These are phyloP conservation scores for Vaccinium myrtillus DNA, from an alignment of 148 eudicot genomes.

Conservation along the genomic window DNA sequence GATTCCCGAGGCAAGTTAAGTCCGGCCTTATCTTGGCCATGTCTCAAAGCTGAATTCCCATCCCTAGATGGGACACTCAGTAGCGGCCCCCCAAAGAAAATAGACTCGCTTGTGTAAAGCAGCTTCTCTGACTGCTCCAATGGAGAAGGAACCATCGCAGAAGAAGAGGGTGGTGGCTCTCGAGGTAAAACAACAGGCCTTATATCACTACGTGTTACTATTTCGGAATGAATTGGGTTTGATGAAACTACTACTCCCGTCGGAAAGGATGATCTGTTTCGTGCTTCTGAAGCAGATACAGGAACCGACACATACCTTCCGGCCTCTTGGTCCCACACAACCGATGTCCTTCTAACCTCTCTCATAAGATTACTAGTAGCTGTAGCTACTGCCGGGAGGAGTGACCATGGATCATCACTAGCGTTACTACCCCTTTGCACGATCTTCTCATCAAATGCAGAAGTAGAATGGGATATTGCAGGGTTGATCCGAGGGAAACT, in stretches of 20 bases:
- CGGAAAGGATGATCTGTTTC: constrained; percentile 38
- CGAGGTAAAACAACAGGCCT: constrained; percentile 33
- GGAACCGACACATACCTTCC: constrained; percentile 89
- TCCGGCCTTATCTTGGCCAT: constrained; percentile 44
- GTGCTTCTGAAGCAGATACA: constrained; percentile 50
- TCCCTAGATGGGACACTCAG: constrained; percentile 46
- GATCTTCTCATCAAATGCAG: constrained; percentile 49
- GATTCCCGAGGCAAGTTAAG: constrained; percentile 64
- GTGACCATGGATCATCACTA: constrained; percentile 49
- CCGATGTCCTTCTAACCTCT: constrained; percentile 78
- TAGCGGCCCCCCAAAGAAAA: constrained; percentile 97
- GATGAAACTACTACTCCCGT: constrained; percentile 17
- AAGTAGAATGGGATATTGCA: constrained; percentile 28
- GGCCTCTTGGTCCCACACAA: constrained; percentile 97
- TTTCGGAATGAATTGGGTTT: constrained; percentile 36
- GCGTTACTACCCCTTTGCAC: constrained; percentile 44
- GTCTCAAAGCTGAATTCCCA: constrained; percentile 46
- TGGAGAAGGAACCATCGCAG: constrained; percentile 34
- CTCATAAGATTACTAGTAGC: constrained; percentile 40
- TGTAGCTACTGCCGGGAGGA: constrained; percentile 32
- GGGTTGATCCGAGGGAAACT: constrained; percentile 21
- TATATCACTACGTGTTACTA: constrained; percentile 21
- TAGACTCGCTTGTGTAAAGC: constrained; percentile 75
- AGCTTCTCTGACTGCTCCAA: constrained; percentile 65
- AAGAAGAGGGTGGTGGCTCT: constrained; percentile 37